Percentiles rank a stretch among this genome's conserved stretches.
These are phyloP conservation scores for Akanthomyces muscarius DNA, from an alignment of 2,329 filamentous ascomycete species.

Conservation along the genomic window DNA sequence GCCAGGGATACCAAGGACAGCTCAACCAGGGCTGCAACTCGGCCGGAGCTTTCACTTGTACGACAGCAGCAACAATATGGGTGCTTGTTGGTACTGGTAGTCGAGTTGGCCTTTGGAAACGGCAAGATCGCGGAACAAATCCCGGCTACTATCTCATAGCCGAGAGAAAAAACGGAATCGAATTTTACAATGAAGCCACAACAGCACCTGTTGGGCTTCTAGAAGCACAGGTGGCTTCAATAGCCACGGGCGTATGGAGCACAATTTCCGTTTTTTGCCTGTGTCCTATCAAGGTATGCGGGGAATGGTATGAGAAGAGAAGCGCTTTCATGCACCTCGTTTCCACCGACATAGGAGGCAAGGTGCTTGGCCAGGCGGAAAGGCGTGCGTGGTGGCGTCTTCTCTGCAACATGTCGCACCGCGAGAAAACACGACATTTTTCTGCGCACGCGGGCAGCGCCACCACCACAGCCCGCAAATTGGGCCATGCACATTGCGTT, in stretches of 20 bases:
- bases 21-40: background rate
- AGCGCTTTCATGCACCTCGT: background rate
- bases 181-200: too few species aligned
- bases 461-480: too few species aligned
- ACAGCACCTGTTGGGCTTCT: background rate
- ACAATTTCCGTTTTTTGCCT: too few species aligned
- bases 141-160: background rate
- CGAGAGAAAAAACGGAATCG: too few species aligned
- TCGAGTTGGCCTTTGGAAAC: too few species aligned
- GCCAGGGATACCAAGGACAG: background rate
- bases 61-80: too few species aligned
- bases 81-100: too few species aligned
- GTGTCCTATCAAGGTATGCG: constrained; percentile 7
- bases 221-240: background rate
- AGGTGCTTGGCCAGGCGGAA: background rate
- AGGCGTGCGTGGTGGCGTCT: too few species aligned
- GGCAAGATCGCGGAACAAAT: background rate
- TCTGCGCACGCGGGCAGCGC: background rate
- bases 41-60: background rate
- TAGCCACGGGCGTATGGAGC: background rate
- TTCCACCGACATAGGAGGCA: background rate
- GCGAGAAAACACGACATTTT: background rate
- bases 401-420: too few species aligned
- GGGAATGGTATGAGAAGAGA: background rate
- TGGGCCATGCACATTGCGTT: too few species aligned